phyloP scores from a whole-genome alignment of 2,329 filamentous ascomycete species.

The Alternaria sp. region DNA sequence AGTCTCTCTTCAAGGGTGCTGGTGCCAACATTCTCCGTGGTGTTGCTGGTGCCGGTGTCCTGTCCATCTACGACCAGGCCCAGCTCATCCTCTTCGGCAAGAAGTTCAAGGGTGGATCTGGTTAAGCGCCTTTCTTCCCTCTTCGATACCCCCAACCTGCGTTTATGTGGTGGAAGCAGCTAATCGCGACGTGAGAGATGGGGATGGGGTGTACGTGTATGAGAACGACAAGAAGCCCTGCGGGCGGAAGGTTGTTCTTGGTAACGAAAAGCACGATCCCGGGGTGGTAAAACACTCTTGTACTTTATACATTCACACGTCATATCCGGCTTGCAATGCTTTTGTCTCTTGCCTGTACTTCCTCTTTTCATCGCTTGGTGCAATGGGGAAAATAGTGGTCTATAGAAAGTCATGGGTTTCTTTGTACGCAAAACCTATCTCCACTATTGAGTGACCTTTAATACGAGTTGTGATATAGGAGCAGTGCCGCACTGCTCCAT shows the following conservation, averaged over 20 bases:
- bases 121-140: conserved; percentile 51
- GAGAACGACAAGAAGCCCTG: conserved; percentile 50
- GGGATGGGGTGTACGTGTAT: conserved; percentile 44
- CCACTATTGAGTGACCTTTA: conserved; percentile 3
- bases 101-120: conserved; percentile 82
- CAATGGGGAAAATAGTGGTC: conserved; percentile 50
- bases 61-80: conserved; percentile 99
- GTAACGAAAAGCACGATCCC: conserved; percentile 52
- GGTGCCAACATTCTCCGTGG: conserved; percentile 99
- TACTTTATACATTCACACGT: conserved; percentile 55
- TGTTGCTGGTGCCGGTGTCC: conserved; percentile 99
- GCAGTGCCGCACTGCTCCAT: not conserved
- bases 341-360: conserved; percentile 46
- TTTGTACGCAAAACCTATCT: conserved; percentile 23
- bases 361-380: conserved; percentile 48
- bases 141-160: conserved; percentile 48
- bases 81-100: conserved; percentile 99
- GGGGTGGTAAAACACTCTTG: conserved; percentile 51
- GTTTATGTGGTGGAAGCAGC: conserved; percentile 48
- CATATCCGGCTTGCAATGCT: conserved; percentile 52
- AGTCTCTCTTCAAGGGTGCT: conserved; percentile 99
- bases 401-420: conserved; percentile 50
- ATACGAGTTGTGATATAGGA: not conserved
- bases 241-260: conserved; percentile 55
- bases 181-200: conserved; percentile 42